Percentiles rank a stretch among this genome's conserved stretches.
Evolutionary conservation across 768 basidiomycete species (phyloP).

Genomic region (Hydnum rufescens): DNA sequence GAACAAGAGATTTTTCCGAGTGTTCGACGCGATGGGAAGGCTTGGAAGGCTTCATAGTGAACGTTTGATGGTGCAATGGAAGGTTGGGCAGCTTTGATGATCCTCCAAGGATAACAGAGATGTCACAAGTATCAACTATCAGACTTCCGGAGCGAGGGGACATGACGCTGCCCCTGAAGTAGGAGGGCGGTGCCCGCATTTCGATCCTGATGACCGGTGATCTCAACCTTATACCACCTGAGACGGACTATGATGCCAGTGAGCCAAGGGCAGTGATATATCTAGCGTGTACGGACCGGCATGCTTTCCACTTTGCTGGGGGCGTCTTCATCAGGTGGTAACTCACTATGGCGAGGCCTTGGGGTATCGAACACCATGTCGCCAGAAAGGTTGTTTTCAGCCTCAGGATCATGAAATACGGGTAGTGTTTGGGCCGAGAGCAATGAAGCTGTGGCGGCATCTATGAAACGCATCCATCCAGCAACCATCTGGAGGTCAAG

Average conservation of each 20-base stretch:
- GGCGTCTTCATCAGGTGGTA: not conserved
- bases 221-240: no score
- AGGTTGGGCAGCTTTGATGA: no score
- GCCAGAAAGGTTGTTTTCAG: not conserved
- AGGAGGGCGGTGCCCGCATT: not conserved
- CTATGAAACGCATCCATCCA: slow-evolving; percentile 27
- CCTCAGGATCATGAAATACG: not conserved
- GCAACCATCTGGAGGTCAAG: slow-evolving; percentile 34
- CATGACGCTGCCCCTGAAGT: not conserved
- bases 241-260: no score
- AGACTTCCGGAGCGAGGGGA: slow-evolving; percentile 16
- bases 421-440: not conserved
- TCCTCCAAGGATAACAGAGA: slow-evolving; percentile 10
- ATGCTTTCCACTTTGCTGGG: not conserved
- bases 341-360: not conserved
- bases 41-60: no score
- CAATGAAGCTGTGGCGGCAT: slow-evolving; percentile 20
- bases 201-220: not conserved
- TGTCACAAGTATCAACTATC: slow-evolving; percentile 14
- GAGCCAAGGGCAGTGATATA: not conserved
- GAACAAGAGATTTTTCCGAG: no score
- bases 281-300: not conserved
- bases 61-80: no score
- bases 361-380: not conserved
- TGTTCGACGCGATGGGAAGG: no score